Evolutionary conservation across 2,329 filamentous ascomycete genomes (phyloP).

Genomic region (Ceratocystis cubensis): DNA sequence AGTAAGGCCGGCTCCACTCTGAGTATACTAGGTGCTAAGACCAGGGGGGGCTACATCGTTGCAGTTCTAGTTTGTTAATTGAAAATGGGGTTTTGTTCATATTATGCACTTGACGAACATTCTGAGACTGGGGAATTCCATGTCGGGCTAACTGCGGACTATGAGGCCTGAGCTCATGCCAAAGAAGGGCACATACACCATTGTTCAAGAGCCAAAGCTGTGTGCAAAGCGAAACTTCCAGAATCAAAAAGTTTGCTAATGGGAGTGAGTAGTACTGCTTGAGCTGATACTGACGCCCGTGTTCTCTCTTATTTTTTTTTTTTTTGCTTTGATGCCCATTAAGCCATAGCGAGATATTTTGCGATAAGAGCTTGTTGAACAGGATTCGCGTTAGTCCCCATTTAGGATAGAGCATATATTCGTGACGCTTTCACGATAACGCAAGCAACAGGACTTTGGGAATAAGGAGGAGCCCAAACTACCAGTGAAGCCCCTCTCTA

Average conservation of each 20-base stretch:
- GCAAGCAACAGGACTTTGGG: not conserved
- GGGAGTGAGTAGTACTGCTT: not conserved
- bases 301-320: not conserved
- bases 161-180: constrained; percentile 2
- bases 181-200: not conserved
- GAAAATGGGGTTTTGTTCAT: not conserved
- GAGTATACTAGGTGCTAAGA: not conserved
- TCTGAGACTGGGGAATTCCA: not conserved
- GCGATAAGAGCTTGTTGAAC: not conserved
- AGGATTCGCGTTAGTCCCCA: not conserved
- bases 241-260: not conserved
- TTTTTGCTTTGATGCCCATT: not conserved
- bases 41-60: not conserved
- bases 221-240: not conserved
- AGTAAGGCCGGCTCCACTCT: not conserved
- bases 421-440: not conserved
- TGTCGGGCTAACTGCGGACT: constrained; percentile 1
- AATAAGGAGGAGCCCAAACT: not conserved
- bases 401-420: not conserved
- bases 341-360: not conserved
- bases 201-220: not conserved
- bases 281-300: not conserved
- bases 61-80: not conserved
- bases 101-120: not conserved
- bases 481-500: not conserved